Evolutionary conservation across 352 stramenopile species (phyloP).

Genomic region (Thraustochytrium sp.): DNA sequence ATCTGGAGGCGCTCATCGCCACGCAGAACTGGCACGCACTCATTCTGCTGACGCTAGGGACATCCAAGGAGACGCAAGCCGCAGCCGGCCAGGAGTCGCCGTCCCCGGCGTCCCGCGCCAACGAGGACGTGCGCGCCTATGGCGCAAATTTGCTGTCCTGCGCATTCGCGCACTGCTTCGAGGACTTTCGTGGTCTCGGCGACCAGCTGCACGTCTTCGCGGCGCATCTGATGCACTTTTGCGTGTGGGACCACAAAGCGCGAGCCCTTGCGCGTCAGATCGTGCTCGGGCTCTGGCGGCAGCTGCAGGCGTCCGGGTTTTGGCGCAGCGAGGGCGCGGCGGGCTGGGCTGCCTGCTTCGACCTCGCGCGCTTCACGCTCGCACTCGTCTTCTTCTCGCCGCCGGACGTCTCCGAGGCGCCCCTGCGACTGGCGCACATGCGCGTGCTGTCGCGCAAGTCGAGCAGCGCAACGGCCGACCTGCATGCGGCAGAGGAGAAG

Average conservation of each 20-base stretch:
- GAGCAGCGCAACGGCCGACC: not conserved
- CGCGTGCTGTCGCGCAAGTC: not conserved
- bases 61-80: not conserved
- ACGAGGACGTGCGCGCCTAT: not conserved
- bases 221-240: not conserved
- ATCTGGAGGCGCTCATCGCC: not conserved
- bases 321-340: not conserved
- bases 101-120: not conserved
- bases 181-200: not conserved
- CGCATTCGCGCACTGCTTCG: not conserved
- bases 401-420: not conserved
- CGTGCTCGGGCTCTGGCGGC: not conserved
- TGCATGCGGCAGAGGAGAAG: not conserved
- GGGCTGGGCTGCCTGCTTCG: not conserved
- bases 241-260: not conserved
- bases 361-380: not conserved
- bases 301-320: not conserved
- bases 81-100: not conserved
- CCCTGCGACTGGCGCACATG: not conserved
- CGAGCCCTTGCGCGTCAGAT: not conserved
- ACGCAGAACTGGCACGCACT: not conserved
- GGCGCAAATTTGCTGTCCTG: conserved; percentile 1
- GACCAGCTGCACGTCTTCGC: not conserved
- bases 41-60: not conserved
- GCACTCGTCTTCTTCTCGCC: conserved; percentile 17